Conservation (phyloP, 2,329 filamentous ascomycete genomes). For the Ophiostoma quercus region DNA sequence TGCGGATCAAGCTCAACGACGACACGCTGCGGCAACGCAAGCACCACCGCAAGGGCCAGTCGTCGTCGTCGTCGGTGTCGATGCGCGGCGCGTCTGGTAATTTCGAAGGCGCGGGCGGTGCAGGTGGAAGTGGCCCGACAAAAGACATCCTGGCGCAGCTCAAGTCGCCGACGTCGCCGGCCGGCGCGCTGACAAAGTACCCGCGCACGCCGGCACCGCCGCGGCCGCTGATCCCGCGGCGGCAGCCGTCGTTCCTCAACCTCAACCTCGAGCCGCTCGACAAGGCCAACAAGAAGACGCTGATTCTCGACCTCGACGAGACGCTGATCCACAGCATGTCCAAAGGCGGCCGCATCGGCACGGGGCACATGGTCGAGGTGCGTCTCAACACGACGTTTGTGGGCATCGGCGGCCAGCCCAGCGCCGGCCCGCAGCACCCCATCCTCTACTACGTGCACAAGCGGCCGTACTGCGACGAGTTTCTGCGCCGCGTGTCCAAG, state of each 20-base stretch:
- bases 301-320: slow-evolving; percentile 94
- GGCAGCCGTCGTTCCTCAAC: slow-evolving; percentile 81
- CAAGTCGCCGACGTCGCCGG: slow-evolving; percentile 88
- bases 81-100: slow-evolving; percentile 32
- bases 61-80: slow-evolving; percentile 34
- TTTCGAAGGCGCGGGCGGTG: slow-evolving; percentile 33
- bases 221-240: slow-evolving; percentile 78
- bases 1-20: slow-evolving; percentile 85
- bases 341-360: slow-evolving; percentile 91
- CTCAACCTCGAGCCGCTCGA: slow-evolving; percentile 52
- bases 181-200: slow-evolving; percentile 75
- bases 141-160: slow-evolving; percentile 68
- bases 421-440: slow-evolving; percentile 79
- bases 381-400: slow-evolving; percentile 71
- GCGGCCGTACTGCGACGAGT: slow-evolving; percentile 93
- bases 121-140: slow-evolving; percentile 31
- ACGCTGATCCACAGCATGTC: slow-evolving; percentile 97
- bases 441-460: slow-evolving; percentile 99
- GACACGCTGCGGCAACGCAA: slow-evolving; percentile 69
- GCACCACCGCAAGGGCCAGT: slow-evolving; percentile 58
- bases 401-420: slow-evolving; percentile 59
- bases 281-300: slow-evolving; percentile 72
- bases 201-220: slow-evolving; percentile 85
- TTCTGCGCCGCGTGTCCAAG: slow-evolving; percentile 83
- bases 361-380: slow-evolving; percentile 98